Evolutionary conservation across 352 stramenopile species (phyloP).

Genomic region (Hyaloperonospora arabidopsidis): DNA sequence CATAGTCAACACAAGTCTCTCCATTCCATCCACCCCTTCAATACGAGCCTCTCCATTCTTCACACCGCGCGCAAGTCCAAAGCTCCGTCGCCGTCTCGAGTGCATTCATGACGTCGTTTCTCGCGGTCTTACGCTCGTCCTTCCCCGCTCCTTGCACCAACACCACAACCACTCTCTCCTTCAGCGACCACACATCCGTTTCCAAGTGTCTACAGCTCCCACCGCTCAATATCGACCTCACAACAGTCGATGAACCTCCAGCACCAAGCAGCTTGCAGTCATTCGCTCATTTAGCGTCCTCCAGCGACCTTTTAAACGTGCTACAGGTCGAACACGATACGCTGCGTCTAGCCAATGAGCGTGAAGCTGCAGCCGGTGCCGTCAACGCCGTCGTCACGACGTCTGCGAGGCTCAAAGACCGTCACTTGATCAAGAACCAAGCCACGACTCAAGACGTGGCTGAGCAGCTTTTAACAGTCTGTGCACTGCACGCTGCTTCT

Average conservation of each 20-base stretch:
- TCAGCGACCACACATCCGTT: conserved; percentile 8
- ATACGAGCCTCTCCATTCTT: no score
- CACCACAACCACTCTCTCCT: not conserved
- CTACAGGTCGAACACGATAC: conserved; percentile 53
- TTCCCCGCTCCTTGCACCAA: conserved; percentile 13
- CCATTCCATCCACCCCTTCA: no score
- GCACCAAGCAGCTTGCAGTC: conserved; percentile 24
- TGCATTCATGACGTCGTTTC: conserved; percentile 26
- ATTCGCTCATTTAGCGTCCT: conserved; percentile 6
- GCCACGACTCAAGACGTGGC: conserved; percentile 23
- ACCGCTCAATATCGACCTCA: not conserved
- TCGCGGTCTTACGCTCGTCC: conserved; percentile 24
- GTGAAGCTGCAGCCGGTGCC: conserved; percentile 38
- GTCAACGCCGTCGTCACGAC: conserved; percentile 57
- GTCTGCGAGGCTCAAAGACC: conserved; percentile 20
- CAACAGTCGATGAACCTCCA: conserved; percentile 25
- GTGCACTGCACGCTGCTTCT: not conserved
- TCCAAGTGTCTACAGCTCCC: conserved; percentile 2
- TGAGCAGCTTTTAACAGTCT: conserved; percentile 25
- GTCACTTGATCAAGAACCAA: conserved; percentile 3
- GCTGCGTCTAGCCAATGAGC: conserved; percentile 41
- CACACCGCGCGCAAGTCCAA: no score
- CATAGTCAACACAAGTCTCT: no score
- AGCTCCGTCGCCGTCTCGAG: no score
- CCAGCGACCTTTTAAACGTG: conserved; percentile 34